Evolutionary conservation across 2,329 filamentous ascomycete genomes (phyloP), one percentile per base, ranked within the genome.

Genomic region (Stachybotrys chlorohalonatus): DNA sequence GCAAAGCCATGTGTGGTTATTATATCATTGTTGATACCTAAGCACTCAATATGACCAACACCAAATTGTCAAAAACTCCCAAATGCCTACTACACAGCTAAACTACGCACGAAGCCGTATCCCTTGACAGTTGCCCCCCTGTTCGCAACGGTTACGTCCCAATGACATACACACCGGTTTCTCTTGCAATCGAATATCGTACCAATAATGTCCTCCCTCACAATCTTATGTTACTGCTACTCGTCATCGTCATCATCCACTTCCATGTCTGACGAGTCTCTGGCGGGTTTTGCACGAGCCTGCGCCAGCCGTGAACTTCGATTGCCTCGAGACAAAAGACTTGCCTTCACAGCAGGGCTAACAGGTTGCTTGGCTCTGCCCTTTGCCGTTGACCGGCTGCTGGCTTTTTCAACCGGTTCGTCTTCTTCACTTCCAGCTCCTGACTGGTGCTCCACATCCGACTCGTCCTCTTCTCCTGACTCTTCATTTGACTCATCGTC

Each of bases 191-290:
- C 36, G 36, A 24, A 24, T 24, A 24, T 24, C 24, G 24, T 24
- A 24, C 24, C 24, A 24, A 24, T 4, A 24, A 24, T 24, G 24
- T 24, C 24, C 36, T 5, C 5, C 36, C 36, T 9, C 13, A 13
- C 36, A 42, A 2, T 5, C 36, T 42, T 5, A 8, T 7, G 16
- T 16, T 47, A 47, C 7, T 7, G 9, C 7, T 24, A n/a, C 15
- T 52, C 16, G n/a, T 51, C 52, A 48, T 66, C 66, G 47, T 66
- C 61, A 48, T 66, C 63, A 53, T 73, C 69, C 42, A 70, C 56
- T 8, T 72, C 70, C 70, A 73, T 71, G 16, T 67, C 66, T 11
- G 63, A 63, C 16, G 60, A 55, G 17, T 64, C 63, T 58, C 62
- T 68, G 36, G 62, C 59, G 32, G 57, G 47, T 47, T 59, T 61